A percentile compares a stretch with the other conserved stretches of the same genome.
phyloP scores from a whole-genome alignment of 441 rosid species.

The Hura crepitans region DNA sequence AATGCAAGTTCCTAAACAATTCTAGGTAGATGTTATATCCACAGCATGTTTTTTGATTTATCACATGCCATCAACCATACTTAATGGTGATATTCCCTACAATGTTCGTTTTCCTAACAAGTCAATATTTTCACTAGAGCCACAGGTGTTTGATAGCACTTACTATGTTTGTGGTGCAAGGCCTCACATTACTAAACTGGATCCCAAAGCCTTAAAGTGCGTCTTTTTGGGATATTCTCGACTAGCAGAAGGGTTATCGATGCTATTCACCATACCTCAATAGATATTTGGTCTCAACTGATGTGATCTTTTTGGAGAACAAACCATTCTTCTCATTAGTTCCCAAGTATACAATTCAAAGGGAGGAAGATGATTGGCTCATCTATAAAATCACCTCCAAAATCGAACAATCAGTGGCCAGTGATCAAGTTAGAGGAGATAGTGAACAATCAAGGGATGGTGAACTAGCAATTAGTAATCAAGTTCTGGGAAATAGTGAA shows the following conservation, averaged over 20 bases:
- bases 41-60: not conserved
- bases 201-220: not conserved
- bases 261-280: not conserved
- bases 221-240: not conserved
- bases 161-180: not conserved
- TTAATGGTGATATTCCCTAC: not conserved
- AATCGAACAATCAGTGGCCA: too few species aligned
- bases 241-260: not conserved
- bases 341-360: too few species aligned
- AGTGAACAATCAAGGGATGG: not conserved
- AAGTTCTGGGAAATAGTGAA: not conserved
- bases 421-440: too few species aligned
- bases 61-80: not conserved
- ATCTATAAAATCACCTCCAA: not conserved
- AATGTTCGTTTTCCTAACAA: not conserved
- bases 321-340: not conserved
- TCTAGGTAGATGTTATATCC: not conserved
- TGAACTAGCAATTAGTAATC: too few species aligned
- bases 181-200: not conserved
- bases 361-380: not conserved
- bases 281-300: not conserved
- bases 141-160: not conserved
- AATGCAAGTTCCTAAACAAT: not conserved
- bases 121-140: not conserved
- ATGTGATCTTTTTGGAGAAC: not conserved